Conservation (phyloP, 2,329 filamentous ascomycete species). For the Epichloe typhina region DNA sequence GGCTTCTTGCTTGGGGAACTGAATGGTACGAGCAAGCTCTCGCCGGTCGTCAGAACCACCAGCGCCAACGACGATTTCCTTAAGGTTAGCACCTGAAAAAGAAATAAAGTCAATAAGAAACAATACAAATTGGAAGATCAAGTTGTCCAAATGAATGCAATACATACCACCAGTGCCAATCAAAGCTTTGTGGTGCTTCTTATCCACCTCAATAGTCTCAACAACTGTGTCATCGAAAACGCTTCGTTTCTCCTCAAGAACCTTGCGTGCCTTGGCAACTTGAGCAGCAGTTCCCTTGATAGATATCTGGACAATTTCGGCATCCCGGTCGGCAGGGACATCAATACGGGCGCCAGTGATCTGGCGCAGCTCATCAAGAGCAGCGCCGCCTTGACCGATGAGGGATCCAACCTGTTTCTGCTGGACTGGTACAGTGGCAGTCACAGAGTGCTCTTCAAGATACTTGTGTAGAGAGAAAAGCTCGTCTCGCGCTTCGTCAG, state of each 20-base stretch:
- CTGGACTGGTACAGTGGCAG: conserved; percentile 68
- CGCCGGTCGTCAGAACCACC: conserved; percentile 81
- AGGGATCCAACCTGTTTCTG: conserved; percentile 88
- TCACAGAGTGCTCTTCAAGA: conserved; percentile 74
- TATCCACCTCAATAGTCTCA: conserved; percentile 78
- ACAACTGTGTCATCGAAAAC: conserved; percentile 84
- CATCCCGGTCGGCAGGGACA: conserved; percentile 69
- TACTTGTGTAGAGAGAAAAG: conserved; percentile 81
- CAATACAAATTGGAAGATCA: neutral
- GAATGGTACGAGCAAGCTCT: conserved; percentile 76
- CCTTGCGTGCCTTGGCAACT: conserved; percentile 82
- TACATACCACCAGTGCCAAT: conserved; percentile 78
- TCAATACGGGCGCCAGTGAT: conserved; percentile 82
- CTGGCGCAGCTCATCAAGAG: conserved; percentile 80
- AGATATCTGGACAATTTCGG: conserved; percentile 68
- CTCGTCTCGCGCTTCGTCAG: conserved; percentile 84
- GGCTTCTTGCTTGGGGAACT: conserved; percentile 82
- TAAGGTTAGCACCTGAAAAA: conserved; percentile 60
- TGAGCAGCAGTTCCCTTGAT: conserved; percentile 87
- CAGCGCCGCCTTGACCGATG: conserved; percentile 80
- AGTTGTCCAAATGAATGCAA: neutral
- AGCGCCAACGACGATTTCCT: conserved; percentile 72
- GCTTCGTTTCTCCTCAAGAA: conserved; percentile 73
- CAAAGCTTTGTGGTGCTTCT: conserved; percentile 80
- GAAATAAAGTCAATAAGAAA: conserved; percentile 3